These are phyloP conservation scores for Tuber melanosporum DNA, from an alignment of 495 filamentous ascomycete genomes.

Conservation along the genomic window DNA sequence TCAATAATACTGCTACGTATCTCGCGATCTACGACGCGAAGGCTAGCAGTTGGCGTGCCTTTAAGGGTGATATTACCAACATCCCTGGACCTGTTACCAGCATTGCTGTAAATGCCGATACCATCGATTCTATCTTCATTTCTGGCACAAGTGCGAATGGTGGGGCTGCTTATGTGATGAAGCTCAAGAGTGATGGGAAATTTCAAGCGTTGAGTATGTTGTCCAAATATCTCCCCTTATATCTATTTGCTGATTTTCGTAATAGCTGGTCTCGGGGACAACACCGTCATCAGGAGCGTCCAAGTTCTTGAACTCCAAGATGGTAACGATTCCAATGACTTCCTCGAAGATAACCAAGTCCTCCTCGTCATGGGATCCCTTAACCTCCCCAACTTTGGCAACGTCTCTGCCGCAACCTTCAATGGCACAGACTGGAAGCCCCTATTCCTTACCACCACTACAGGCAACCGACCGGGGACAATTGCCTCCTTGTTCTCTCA, in stretches of 20 bases:
- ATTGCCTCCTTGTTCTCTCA: constrained; percentile 74
- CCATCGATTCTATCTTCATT: constrained; percentile 68
- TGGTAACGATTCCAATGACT: constrained; percentile 57
- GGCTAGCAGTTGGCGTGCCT: constrained; percentile 56
- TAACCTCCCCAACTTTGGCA: constrained; percentile 61
- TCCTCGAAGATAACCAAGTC: constrained; percentile 59
- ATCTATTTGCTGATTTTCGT: constrained; percentile 9
- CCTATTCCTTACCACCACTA: constrained; percentile 67
- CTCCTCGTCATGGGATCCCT: constrained; percentile 81
- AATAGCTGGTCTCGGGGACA: constrained; percentile 41
- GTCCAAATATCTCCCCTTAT: background rate
- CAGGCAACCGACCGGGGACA: constrained; percentile 58
- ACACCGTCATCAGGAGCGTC: constrained; percentile 53
- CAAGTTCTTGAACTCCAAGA: constrained; percentile 67
- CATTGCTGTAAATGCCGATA: constrained; percentile 61
- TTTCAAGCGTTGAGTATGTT: constrained; percentile 45
- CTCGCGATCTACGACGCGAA: constrained; percentile 69
- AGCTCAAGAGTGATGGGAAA: constrained; percentile 57
- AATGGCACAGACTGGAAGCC: constrained; percentile 72
- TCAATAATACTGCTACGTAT: constrained; percentile 58
- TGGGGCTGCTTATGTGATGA: constrained; percentile 68
- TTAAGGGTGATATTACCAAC: constrained; percentile 54
- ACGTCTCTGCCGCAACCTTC: constrained; percentile 76
- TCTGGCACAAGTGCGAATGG: constrained; percentile 58
- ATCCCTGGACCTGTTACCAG: constrained; percentile 70